Evolutionary conservation across 2,329 filamentous ascomycete genomes (phyloP).

Genomic region (Sporothrix brunneoviolacea): DNA sequence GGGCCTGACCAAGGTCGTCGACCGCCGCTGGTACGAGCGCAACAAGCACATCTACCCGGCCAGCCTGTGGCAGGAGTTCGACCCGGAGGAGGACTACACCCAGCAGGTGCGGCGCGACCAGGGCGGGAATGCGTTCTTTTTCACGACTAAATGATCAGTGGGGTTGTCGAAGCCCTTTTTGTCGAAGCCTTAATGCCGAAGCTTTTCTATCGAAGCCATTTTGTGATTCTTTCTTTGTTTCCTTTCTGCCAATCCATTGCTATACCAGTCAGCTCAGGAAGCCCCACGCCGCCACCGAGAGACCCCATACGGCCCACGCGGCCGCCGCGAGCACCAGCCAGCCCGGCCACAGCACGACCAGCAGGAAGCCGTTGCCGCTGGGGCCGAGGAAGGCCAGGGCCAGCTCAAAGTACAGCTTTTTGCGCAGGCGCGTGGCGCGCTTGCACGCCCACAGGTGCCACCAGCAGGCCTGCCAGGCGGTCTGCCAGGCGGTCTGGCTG

Average conservation of each 20-base stretch:
- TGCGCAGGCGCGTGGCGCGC: conserved; percentile 15
- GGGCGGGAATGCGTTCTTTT: conserved; percentile 92
- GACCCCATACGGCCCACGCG: conserved; percentile 31
- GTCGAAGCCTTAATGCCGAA: too few relatives aligned
- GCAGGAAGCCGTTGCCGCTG: conserved; percentile 40
- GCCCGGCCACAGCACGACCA: conserved; percentile 52
- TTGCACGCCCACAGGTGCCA: conserved; percentile 9
- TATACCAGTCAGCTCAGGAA: too few relatives aligned
- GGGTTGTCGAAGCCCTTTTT: background rate
- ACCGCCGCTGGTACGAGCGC: conserved; percentile 91
- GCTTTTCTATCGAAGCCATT: conserved; percentile 5
- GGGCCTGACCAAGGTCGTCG: conserved; percentile 82
- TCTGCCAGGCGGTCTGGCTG: too few relatives aligned
- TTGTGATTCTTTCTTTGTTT: background rate
- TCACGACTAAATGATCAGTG: conserved; percentile 39
- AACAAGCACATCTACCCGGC: conserved; percentile 99
- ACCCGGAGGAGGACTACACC: conserved; percentile 79
- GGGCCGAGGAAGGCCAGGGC: conserved; percentile 44
- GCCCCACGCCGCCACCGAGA: conserved; percentile 22
- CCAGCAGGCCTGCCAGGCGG: conserved; percentile 1
- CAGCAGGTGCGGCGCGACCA: conserved; percentile 71
- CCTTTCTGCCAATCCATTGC: too few relatives aligned
- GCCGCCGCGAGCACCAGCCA: conserved; percentile 42
- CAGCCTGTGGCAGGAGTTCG: conserved; percentile 92
- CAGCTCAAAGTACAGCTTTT: conserved; percentile 37